Evolutionary conservation across 1,284 basidiomycete species (phyloP), one percentile per base, ranked within the genome.

Genomic region (Pascua guehoae): DNA sequence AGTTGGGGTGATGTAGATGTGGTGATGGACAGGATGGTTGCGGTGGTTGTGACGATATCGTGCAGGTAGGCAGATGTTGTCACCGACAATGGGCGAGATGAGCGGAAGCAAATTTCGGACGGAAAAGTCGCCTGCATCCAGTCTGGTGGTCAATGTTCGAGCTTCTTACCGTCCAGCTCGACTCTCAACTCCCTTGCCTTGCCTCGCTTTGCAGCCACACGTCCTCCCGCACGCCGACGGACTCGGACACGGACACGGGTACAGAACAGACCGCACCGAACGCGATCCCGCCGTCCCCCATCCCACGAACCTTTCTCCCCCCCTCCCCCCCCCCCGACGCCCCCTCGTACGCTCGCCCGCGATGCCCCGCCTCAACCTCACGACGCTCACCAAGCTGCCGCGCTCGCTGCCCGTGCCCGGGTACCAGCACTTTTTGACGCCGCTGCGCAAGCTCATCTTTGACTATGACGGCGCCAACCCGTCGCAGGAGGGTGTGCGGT

Each of bases 391-490:
- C 39, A 40, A 52, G 8, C 53, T 55, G 12, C 47, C 60, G 24
- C 65, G 65, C 51, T 71, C 72, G 12, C 52, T 68, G 14, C 57
- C 74, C 12, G 63, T 76, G 4, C 67, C 63, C n/a, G 76, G 75
- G 9, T 77, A 76, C 58, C 57, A 63, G 49, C 73, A 74, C 60
- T 76, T 73, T 59, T 49, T 73, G 9, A 71, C 70, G 2, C 76
- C 75, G 2, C 58, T 78, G 42, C 65, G 76, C 48, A 72, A 71
- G 53, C 54, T 76, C 47, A 69, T 74, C 41, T 65, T 78, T 53
- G 75, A 77, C 57, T 75, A 74, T 53, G 70, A 74, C 55, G 66
- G 66, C 8, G 65, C 72, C 49, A 62, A 69, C 11, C 68, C 71
- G 11, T 60, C 62, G 1, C 74, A 75, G 58, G 53, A 64, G 12